Evolutionary conservation across 768 basidiomycete species (phyloP), one percentile per base, ranked within the genome.

Genomic region (Macrolepiota dolichaula): DNA sequence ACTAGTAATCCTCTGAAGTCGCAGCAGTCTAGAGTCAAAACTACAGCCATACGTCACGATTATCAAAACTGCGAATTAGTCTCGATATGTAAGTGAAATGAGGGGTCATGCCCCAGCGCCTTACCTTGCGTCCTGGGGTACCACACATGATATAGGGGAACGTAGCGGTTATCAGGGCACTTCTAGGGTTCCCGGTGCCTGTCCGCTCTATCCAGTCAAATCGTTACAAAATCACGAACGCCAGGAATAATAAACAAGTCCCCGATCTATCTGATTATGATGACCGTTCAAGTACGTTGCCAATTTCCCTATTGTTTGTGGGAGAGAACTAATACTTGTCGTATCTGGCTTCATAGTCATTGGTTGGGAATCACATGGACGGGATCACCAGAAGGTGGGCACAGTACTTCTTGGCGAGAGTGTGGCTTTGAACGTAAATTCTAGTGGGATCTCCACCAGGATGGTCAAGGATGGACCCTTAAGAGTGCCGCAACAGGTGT

Each of bases 361-460:
- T 12, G 40, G 40, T n/a, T 32, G 29, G 29, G 42, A 24, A 13
- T 15, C 19, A 9, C 29, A 60, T 22, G 59, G 68, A 7, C 80
- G 76, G 5, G 66, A 66, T 6, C 82, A 83, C 64, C 81, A 83
- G 61, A 62, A 70, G 67, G 80, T 79, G 63, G 69, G 58, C 4
- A 12, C 25, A 6, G 15, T 12, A 10, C 29, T 35, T 17, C 24
- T 0, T 32, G 17, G 2, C 7, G 12, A 32, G 29, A 7, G 13
- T 0, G n/a, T 35, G 29, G 12, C 27, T 61, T n/a, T n/a, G n/a
- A 32, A 55, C 32, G 19, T 10, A 12, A 12, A 40, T 25, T 13
- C 32, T 24, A 79, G 78, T 80, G 79, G 79, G 53, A 37, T 25
- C 71, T 81, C 49, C 63, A 75, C 3, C 56, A 60, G 0, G 61